Evolutionary conservation across 2,329 filamentous ascomycete species (phyloP).

Genomic region (Pseudocercospora vitis): DNA sequence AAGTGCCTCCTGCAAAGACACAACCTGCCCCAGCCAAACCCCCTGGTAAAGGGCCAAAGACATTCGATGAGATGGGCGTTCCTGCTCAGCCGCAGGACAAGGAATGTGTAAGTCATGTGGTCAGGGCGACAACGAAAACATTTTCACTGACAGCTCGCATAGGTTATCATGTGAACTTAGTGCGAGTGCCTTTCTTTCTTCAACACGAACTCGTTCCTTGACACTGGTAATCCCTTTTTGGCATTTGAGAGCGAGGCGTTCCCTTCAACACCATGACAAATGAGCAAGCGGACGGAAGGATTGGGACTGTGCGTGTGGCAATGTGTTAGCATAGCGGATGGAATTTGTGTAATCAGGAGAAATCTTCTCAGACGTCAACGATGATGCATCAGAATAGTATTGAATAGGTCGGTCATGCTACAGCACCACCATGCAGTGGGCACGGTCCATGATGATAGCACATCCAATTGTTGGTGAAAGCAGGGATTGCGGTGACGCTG

Average conservation of each 20-base stretch:
- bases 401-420: no score
- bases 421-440: no score
- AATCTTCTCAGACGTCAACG: neutral
- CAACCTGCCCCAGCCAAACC: conserved; percentile 40
- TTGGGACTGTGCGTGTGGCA: neutral
- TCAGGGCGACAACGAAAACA: no score
- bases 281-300: neutral
- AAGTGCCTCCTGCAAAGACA: conserved; percentile 31
- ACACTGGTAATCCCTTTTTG: neutral
- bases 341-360: neutral
- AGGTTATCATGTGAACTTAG: conserved; percentile 5
- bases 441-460: no score
- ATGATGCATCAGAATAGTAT: neutral
- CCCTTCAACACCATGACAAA: neutral
- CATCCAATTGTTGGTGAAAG: no score
- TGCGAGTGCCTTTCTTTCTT: neutral
- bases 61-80: conserved; percentile 98
- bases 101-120: conserved; percentile 67
- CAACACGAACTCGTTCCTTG: neutral
- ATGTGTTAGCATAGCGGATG: conserved; percentile 6
- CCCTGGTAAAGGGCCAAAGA: conserved; percentile 78
- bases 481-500: no score
- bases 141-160: neutral
- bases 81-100: conserved; percentile 77
- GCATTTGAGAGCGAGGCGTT: neutral